phyloP scores from a whole-genome alignment of 2,329 filamentous ascomycete genomes.

The Cephalotrichum gorgonifer region DNA sequence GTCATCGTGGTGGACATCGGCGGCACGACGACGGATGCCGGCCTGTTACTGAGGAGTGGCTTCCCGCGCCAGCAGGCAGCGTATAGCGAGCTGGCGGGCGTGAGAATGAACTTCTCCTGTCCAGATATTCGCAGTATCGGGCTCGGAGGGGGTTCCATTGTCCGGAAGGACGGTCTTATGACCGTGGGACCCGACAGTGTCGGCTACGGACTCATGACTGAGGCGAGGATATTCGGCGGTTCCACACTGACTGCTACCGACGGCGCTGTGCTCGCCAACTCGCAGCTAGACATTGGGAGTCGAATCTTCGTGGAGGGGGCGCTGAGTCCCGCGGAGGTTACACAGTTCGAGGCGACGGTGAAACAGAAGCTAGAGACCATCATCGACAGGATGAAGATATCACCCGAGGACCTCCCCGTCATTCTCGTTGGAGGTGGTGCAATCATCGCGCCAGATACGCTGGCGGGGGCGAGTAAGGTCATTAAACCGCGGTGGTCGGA shows the following conservation, averaged over 20 bases:
- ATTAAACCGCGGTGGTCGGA: constrained; percentile 45
- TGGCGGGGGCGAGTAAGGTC: constrained; percentile 45
- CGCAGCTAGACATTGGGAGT: constrained; percentile 1
- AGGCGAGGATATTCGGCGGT: constrained; percentile 47
- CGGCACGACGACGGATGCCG: constrained; percentile 56
- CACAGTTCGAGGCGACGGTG: constrained; percentile 25
- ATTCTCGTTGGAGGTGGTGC: constrained; percentile 55
- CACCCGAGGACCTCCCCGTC: constrained; percentile 46
- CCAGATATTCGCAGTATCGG: constrained; percentile 51
- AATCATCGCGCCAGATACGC: constrained; percentile 42
- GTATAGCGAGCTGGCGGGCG: constrained; percentile 51
- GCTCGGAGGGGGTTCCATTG: constrained; percentile 46
- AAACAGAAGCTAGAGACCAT: constrained; percentile 42
- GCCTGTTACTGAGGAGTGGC: constrained; percentile 47
- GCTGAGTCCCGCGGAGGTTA: constrained; percentile 21
- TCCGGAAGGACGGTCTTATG: constrained; percentile 26
- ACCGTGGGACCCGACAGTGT: constrained; percentile 53
- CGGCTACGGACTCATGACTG: constrained; percentile 42
- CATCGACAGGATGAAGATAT: constrained; percentile 54
- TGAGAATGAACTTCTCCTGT: constrained; percentile 50
- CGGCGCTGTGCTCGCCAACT: constrained; percentile 23
- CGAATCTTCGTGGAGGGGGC: constrained; percentile 19
- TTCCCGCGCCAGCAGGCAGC: constrained; percentile 54
- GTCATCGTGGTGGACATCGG: constrained; percentile 57
- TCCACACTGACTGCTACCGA: constrained; percentile 49